Evolutionary conservation across 495 filamentous ascomycete species (phyloP).

Genomic region (Neurospora sp.): DNA sequence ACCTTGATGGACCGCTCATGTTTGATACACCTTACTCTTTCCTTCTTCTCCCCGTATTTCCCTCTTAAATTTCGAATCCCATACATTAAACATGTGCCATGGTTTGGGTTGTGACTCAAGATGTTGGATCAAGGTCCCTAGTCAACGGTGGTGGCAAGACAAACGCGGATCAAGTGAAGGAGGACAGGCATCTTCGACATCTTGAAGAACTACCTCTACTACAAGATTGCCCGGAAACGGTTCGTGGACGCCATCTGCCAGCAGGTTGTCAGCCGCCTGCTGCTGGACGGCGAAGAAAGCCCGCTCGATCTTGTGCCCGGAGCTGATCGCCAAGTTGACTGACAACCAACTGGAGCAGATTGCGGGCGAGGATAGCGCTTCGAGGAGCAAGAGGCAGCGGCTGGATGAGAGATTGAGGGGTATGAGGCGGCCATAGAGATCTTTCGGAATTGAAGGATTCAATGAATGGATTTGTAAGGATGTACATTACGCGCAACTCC

Average conservation of each 20-base stretch:
- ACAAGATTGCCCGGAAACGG: constrained; percentile 38
- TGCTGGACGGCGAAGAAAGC: constrained; percentile 16
- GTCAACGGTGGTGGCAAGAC: constrained; percentile 15
- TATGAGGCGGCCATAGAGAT: constrained; percentile 8
- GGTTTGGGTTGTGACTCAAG: neutral
- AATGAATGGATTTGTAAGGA: neutral
- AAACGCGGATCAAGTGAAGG: constrained; percentile 33
- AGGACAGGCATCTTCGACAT: constrained; percentile 44
- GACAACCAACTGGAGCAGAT: constrained; percentile 18
- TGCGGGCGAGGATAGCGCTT: constrained; percentile 16
- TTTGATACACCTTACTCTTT: neutral
- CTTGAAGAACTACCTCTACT: constrained; percentile 45
- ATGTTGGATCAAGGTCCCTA: neutral
- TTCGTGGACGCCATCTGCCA: constrained; percentile 30
- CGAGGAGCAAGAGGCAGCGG: constrained; percentile 9
- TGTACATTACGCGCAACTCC: neutral
- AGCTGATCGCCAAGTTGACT: constrained; percentile 14
- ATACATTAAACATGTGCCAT: neutral
- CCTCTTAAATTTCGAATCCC: no score
- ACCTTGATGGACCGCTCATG: neutral
- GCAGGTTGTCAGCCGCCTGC: constrained; percentile 18
- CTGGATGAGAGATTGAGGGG: constrained; percentile 13
- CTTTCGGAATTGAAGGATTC: neutral
- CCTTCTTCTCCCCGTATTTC: no score
- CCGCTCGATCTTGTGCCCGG: constrained; percentile 18